phyloP scores from a whole-genome alignment of 2,329 filamentous ascomycete genomes.

The Fusarium sp. region DNA sequence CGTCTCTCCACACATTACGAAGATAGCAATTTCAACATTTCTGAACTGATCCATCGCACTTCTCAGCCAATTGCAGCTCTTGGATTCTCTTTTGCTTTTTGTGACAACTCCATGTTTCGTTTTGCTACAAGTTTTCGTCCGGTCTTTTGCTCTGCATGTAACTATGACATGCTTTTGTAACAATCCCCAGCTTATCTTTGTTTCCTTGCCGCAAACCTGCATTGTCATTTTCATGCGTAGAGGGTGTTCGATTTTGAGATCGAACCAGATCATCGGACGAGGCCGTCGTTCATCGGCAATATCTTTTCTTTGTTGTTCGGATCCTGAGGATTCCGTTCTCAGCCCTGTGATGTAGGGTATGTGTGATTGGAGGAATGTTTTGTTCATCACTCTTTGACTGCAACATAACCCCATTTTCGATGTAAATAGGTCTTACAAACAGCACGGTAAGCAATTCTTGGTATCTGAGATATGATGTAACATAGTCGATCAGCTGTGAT shows the following conservation, averaged over 20 bases:
- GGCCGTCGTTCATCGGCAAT: neutral
- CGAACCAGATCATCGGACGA: neutral
- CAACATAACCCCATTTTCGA: neutral
- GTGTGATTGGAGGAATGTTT: neutral
- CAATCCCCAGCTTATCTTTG: neutral
- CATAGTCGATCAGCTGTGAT: neutral
- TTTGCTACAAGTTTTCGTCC: neutral
- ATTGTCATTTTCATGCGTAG: neutral
- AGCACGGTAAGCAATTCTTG: neutral
- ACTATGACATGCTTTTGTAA: neutral
- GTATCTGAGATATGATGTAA: neutral
- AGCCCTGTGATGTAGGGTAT: neutral
- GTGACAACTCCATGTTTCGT: neutral
- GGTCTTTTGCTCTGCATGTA: neutral
- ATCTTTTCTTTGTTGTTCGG: neutral
- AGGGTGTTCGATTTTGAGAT: neutral
- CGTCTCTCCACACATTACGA: conserved; percentile 6
- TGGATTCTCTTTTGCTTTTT: conserved; percentile 10
- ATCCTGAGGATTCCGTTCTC: neutral
- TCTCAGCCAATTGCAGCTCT: neutral
- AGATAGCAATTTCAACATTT: neutral
- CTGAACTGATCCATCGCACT: neutral
- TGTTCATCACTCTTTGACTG: neutral
- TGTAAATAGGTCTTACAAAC: neutral
- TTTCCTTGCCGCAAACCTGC: neutral